Evolutionary conservation across 805 yeast genomes (phyloP).

Genomic region (Starmerella apis): DNA sequence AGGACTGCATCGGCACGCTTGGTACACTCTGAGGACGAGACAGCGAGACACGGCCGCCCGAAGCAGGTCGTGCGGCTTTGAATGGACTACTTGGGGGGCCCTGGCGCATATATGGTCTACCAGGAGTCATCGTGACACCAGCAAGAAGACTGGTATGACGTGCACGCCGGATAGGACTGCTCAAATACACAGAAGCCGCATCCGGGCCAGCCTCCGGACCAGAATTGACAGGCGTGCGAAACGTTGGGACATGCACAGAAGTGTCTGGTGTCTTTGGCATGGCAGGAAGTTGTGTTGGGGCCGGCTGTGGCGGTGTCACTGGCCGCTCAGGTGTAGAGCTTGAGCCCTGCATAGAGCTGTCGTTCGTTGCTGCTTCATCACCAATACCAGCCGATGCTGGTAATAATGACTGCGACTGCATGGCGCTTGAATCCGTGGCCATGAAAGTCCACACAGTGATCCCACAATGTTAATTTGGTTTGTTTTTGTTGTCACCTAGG

Average conservation of each 20-base stretch:
- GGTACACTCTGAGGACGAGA: constrained; percentile 17
- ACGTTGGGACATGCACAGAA: constrained; percentile 1
- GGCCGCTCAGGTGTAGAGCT: constrained; percentile 4
- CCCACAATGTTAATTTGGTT: constrained; percentile 1
- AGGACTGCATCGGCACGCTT: constrained; percentile 25
- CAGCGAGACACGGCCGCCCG: constrained; percentile 10
- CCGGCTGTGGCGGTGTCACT: constrained; percentile 6
- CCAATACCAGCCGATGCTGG: background rate
- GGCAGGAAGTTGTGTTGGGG: background rate
- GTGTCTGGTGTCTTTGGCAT: constrained; percentile 10
- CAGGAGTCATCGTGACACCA: constrained; percentile 23
- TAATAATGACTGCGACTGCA: background rate
- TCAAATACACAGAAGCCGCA: constrained; percentile 19
- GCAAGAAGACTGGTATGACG: constrained; percentile 1
- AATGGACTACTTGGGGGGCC: constrained; percentile 9
- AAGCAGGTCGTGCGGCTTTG: constrained; percentile 6
- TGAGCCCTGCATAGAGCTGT: background rate
- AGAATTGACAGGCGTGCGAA: constrained; percentile 6
- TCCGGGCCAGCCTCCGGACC: background rate
- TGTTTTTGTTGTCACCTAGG: constrained; percentile 3
- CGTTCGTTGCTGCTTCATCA: background rate
- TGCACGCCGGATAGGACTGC: constrained; percentile 20
- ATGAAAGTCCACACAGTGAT: background rate
- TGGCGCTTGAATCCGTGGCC: constrained; percentile 3
- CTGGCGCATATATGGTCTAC: constrained; percentile 15